Percentiles rank a stretch among this genome's conserved stretches.
Conservation (phyloP, 306 rosid genomes). For the Acmispon strigosus region DNA sequence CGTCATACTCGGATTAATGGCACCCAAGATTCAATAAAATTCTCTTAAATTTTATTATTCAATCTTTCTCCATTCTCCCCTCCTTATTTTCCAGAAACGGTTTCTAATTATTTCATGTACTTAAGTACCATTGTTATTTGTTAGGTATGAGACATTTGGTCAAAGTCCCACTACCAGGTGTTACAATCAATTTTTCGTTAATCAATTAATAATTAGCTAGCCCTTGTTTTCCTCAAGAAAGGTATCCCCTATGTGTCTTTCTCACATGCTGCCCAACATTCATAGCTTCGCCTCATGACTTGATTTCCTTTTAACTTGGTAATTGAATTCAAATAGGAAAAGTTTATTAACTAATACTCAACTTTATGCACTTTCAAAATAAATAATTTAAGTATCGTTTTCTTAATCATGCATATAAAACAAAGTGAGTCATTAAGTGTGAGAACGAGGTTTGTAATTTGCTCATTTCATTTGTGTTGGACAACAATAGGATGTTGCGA, state of each 20-base stretch:
- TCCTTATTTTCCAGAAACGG: not conserved
- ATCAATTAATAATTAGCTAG: slow-evolving; percentile 25
- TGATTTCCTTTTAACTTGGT: slow-evolving; percentile 12
- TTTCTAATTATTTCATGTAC: not conserved
- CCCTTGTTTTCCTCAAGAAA: slow-evolving; percentile 48
- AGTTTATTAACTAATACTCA: not conserved
- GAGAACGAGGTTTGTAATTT: too few relatives aligned
- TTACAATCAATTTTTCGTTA: slow-evolving; percentile 18
- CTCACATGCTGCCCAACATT: slow-evolving; percentile 52
- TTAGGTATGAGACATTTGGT: slow-evolving; percentile 33
- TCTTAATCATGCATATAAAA: not conserved
- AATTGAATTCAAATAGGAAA: not conserved
- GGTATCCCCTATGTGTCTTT: slow-evolving; percentile 27
- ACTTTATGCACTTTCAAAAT: not conserved
- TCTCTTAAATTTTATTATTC: too few relatives aligned
- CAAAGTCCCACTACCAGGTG: slow-evolving; percentile 37
- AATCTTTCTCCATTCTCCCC: too few relatives aligned
- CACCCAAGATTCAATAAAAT: too few relatives aligned
- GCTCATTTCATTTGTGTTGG: too few relatives aligned
- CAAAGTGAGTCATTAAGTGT: too few relatives aligned
- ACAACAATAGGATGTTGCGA: too few relatives aligned
- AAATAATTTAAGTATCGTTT: not conserved
- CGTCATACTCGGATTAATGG: too few relatives aligned
- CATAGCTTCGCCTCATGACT: slow-evolving; percentile 16
- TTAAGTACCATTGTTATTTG: not conserved